Evolutionary conservation across 768 basidiomycete genomes (phyloP).

Genomic region (Calvatia gigantea): DNA sequence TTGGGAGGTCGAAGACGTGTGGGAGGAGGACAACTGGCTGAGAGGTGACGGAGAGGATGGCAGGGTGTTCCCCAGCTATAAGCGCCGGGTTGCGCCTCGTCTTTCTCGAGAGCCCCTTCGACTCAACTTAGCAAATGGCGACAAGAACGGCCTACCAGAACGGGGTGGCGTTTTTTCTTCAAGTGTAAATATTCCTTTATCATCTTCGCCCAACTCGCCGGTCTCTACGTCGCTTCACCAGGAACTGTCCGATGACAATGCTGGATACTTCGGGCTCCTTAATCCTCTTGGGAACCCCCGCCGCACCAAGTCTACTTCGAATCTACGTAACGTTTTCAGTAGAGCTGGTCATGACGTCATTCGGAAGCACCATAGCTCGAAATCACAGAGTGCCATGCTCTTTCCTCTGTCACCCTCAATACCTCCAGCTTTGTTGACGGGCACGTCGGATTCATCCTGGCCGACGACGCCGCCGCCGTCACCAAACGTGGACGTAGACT

Average conservation of each 20-base stretch:
- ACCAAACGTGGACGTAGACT: neutral
- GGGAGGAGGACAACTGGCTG: slow-evolving; percentile 10
- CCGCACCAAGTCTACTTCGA: slow-evolving; percentile 6
- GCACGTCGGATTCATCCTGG: neutral
- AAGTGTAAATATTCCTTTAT: neutral
- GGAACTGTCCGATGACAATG: neutral
- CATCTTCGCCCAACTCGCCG: neutral
- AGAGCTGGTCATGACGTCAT: neutral
- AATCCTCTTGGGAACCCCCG: neutral
- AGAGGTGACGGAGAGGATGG: slow-evolving; percentile 11
- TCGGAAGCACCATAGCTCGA: neutral
- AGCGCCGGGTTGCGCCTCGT: neutral
- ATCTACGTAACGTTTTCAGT: neutral
- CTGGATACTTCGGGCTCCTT: slow-evolving; percentile 6
- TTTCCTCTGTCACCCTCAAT: slow-evolving; percentile 10
- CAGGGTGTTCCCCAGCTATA: slow-evolving; percentile 16
- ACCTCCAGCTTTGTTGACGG: slow-evolving; percentile 11
- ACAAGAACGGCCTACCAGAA: neutral
- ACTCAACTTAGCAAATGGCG: neutral
- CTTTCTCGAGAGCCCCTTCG: neutral
- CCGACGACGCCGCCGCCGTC: neutral
- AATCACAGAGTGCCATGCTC: neutral
- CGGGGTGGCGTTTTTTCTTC: neutral
- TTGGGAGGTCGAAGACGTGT: slow-evolving; percentile 14
- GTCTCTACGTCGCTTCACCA: neutral